Evolutionary conservation across 2,329 filamentous ascomycete genomes (phyloP).

Genomic region (Microdochium nivale): DNA sequence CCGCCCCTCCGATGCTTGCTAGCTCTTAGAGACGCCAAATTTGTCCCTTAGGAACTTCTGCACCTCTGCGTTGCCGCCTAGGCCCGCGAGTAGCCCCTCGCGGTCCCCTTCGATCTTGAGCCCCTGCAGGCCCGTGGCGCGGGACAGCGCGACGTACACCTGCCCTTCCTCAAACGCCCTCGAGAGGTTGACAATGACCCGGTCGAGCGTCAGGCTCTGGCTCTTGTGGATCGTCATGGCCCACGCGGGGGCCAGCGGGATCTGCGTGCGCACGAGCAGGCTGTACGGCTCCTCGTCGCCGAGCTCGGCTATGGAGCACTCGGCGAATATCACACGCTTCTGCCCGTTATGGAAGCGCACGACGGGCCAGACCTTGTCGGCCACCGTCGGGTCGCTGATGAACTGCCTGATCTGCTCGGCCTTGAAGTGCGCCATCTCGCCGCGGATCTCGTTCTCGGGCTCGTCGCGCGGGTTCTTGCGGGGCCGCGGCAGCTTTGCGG

Average conservation of each 20-base stretch:
- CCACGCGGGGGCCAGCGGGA: slow-evolving; percentile 52
- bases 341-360: slow-evolving; percentile 43
- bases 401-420: slow-evolving; percentile 28
- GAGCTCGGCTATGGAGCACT: slow-evolving; percentile 38
- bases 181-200: slow-evolving; percentile 44
- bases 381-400: slow-evolving; percentile 17
- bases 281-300: slow-evolving; percentile 36
- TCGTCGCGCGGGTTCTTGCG: slow-evolving; percentile 8
- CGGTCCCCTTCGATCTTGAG: slow-evolving; percentile 29
- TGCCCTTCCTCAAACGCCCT: slow-evolving; percentile 47
- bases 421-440: slow-evolving; percentile 26
- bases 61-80: slow-evolving; percentile 23
- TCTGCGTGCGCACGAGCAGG: slow-evolving; percentile 46
- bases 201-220: slow-evolving; percentile 54
- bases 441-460: slow-evolving; percentile 15
- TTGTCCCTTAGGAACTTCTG: slow-evolving; percentile 14
- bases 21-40: not conserved
- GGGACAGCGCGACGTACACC: slow-evolving; percentile 53
- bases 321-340: slow-evolving; percentile 36
- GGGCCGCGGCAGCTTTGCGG: slow-evolving; percentile 15
- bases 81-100: slow-evolving; percentile 15
- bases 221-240: slow-evolving; percentile 56
- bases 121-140: slow-evolving; percentile 42
- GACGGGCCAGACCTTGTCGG: slow-evolving; percentile 34
- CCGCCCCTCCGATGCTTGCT: not conserved